These are phyloP conservation scores for Pichia kluyveri DNA, from an alignment of 805 yeast species.

Conservation along the genomic window DNA sequence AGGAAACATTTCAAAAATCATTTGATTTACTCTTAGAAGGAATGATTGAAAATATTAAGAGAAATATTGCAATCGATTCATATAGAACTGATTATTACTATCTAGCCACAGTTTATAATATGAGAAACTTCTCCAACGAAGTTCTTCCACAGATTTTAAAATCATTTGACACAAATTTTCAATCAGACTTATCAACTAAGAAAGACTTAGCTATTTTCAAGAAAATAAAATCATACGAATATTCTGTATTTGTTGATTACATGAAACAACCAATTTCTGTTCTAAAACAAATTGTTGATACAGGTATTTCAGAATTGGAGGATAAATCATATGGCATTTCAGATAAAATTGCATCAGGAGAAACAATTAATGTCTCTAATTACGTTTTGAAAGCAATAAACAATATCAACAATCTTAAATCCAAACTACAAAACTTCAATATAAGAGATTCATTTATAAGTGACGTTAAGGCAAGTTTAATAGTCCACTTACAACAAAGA, in stretches of 20 bases:
- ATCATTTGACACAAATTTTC: conserved; percentile 42
- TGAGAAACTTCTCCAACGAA: conserved; percentile 36
- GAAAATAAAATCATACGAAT: conserved; percentile 39
- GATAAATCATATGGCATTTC: conserved; percentile 8
- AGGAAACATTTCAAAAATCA: conserved; percentile 28
- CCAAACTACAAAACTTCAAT: conserved; percentile 16
- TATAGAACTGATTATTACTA: conserved; percentile 21
- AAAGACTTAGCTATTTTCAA: conserved; percentile 36
- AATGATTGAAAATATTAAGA: conserved; percentile 31
- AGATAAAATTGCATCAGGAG: conserved; percentile 32
- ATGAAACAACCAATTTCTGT: conserved; percentile 38
- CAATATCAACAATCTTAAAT: conserved; percentile 19
- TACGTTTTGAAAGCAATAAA: conserved; percentile 20
- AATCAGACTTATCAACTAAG: conserved; percentile 30
- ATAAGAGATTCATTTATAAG: conserved; percentile 13
- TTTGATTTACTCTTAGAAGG: conserved; percentile 32
- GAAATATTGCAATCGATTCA: conserved; percentile 4
- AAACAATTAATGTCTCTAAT: conserved; percentile 11
- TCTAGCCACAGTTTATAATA: conserved; percentile 40
- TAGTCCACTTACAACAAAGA: conserved; percentile 16
- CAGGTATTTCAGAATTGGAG: conserved; percentile 26
- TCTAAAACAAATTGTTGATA: conserved; percentile 30
- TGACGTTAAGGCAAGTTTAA: conserved; percentile 17
- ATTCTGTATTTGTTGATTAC: conserved; percentile 45
- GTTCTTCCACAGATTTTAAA: conserved; percentile 42